Evolutionary conservation across 2,329 filamentous ascomycete genomes (phyloP), one percentile per base, ranked within the genome.

Genomic region (Fusarium heterosporum): DNA sequence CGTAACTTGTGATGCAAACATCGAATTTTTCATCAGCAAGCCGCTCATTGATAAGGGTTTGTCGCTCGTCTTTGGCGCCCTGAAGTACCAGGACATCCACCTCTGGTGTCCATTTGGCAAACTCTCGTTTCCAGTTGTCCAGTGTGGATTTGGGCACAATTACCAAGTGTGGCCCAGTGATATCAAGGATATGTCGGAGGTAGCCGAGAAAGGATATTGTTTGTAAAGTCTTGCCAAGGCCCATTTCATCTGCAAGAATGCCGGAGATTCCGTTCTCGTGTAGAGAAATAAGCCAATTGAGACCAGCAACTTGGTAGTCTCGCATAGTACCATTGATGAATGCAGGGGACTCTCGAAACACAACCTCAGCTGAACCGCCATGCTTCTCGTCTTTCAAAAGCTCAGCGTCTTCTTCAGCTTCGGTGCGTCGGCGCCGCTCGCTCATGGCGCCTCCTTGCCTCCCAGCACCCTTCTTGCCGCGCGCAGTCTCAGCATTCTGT

Each of bases 251-350:
- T 63, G 96, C 96, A 48, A 99, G 83, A 66, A 99, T 99, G 71
- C 96, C 96, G 19, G 95, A 98, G 70, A 99, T 99, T 82, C 96
- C 96, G 74, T 99, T 99, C 79, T 99, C 96, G 74, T 99, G 96
- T 8, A 99, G 85, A 13, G 94, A 98, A 71, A 99, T 93, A 43
- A 99, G 86, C 96, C 96, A 99, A 78, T 99, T 99, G 70, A 99
- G 84, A 69, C 96, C 96, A 32, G 93, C 92, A 71, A 99, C 85
- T 78, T 99, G 96, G 79, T 99, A 99, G 78, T 99, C 96, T 75
- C 96, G 90, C 93, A 99, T 97, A 57, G 87, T 83, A 42, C 96
- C 91, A 16, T 97, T 82, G 66, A 99, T 89, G 76, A 92, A 99
- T n/a, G 89, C 80, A 13, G 96, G 96, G 4, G 95, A 98, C 63